Conservation (phyloP, 2,329 filamentous ascomycete species). For the Bisporella sp. region DNA sequence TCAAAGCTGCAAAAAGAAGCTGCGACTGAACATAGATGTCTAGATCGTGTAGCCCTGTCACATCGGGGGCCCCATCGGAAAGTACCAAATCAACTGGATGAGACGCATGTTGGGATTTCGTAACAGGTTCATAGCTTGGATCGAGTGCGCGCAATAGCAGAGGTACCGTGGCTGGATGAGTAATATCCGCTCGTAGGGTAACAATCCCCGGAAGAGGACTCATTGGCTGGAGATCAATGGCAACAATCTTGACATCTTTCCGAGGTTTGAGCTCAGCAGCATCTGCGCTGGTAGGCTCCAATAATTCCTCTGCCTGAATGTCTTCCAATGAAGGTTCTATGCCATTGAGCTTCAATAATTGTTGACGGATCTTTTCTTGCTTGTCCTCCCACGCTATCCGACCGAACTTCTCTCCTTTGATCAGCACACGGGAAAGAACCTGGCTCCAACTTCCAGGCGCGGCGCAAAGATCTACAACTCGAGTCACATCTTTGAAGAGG, state of each 20-base stretch:
- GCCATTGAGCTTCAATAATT: slow-evolving; percentile 41
- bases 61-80: slow-evolving; percentile 91
- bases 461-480: slow-evolving; percentile 93
- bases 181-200: slow-evolving; percentile 91
- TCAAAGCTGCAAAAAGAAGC: slow-evolving; percentile 87
- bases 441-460: slow-evolving; percentile 97
- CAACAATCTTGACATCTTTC: slow-evolving; percentile 82
- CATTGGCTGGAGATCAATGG: slow-evolving; percentile 95
- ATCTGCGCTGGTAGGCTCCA: slow-evolving; percentile 26
- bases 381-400: slow-evolving; percentile 81
- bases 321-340: slow-evolving; percentile 5
- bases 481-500: slow-evolving; percentile 80
- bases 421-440: slow-evolving; percentile 85
- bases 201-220: slow-evolving; percentile 87
- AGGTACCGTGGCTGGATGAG: slow-evolving; percentile 90
- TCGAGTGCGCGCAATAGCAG: slow-evolving; percentile 81
- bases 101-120: slow-evolving; percentile 46
- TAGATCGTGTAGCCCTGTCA: slow-evolving; percentile 92
- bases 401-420: slow-evolving; percentile 88
- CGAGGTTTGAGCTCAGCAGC: slow-evolving; percentile 36
- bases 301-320: slow-evolving; percentile 11
- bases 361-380: slow-evolving; percentile 57
- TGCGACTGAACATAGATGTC: slow-evolving; percentile 98
- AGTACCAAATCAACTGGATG: slow-evolving; percentile 88
- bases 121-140: slow-evolving; percentile 51